These are phyloP conservation scores for Chaetomium olivaceum DNA, from an alignment of 2,329 filamentous ascomycete species.

Conservation along the genomic window DNA sequence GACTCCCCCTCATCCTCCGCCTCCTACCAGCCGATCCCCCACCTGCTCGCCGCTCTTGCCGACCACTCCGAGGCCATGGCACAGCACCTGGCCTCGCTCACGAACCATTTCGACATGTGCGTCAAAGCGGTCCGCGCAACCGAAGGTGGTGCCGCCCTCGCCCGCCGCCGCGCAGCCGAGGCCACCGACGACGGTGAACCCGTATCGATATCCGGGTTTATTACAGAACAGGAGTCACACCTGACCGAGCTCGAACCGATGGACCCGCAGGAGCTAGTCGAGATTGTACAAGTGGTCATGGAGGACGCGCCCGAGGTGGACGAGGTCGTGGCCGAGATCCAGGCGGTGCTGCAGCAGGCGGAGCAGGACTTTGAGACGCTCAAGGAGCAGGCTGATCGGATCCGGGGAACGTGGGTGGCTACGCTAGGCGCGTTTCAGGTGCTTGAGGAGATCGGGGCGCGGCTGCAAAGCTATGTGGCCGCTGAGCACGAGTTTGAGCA, in stretches of 20 bases:
- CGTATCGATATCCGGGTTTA: slow-evolving; percentile 67
- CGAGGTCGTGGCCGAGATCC: slow-evolving; percentile 69
- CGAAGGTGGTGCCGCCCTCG: slow-evolving; percentile 72
- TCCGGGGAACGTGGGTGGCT: slow-evolving; percentile 56
- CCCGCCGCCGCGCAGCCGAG: slow-evolving; percentile 68
- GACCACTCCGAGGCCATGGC: slow-evolving; percentile 81
- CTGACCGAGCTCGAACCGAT: slow-evolving; percentile 64
- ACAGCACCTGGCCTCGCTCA: slow-evolving; percentile 74
- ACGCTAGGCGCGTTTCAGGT: slow-evolving; percentile 64
- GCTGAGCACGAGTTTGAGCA: slow-evolving; percentile 64
- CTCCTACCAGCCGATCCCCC: slow-evolving; percentile 48
- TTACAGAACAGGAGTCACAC: slow-evolving; percentile 57
- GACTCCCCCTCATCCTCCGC: slow-evolving; percentile 41
- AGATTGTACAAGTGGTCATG: slow-evolving; percentile 80
- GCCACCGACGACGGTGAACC: slow-evolving; percentile 44
- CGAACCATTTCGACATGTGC: slow-evolving; percentile 88
- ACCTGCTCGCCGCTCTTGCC: slow-evolving; percentile 64
- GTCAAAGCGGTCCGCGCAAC: slow-evolving; percentile 89
- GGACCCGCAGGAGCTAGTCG: slow-evolving; percentile 70
- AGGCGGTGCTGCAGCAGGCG: slow-evolving; percentile 74
- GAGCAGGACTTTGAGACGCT: slow-evolving; percentile 68
- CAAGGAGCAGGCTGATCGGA: slow-evolving; percentile 59
- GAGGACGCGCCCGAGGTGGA: slow-evolving; percentile 69
- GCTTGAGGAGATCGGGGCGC: slow-evolving; percentile 66
- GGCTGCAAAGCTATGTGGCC: slow-evolving; percentile 64